Evolutionary conservation across 1,284 basidiomycete genomes (phyloP).

Genomic region (Microbotryum lychnidis-dioicae): DNA sequence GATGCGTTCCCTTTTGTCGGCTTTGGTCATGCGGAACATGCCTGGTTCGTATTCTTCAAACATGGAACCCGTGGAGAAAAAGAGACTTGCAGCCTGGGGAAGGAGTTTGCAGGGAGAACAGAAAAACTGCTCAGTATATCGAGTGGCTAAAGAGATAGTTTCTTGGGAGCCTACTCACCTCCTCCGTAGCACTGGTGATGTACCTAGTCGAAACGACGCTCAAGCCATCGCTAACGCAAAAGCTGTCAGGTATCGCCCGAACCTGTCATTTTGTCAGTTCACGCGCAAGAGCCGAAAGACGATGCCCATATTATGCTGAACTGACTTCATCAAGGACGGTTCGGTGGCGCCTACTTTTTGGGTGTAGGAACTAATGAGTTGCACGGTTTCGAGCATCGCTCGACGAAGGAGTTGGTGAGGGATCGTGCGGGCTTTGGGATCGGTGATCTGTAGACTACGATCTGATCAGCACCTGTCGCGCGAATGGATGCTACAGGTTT

Average conservation of each 20-base stretch:
- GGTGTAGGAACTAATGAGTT: conserved; percentile 65
- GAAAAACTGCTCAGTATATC: too few species aligned
- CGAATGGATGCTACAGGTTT: too few species aligned
- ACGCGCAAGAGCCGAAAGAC: not conserved
- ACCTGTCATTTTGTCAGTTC: not conserved
- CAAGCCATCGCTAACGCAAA: conserved; percentile 88
- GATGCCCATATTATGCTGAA: not conserved
- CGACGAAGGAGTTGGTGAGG: conserved; percentile 56
- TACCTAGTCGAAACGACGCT: conserved; percentile 91
- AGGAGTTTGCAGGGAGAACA: too few species aligned
- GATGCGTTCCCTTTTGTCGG: conserved; percentile 76
- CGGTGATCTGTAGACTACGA: conserved; percentile 54
- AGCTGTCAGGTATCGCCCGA: conserved; percentile 59
- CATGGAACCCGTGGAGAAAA: conserved; percentile 35
- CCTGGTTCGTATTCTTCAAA: conserved; percentile 83
- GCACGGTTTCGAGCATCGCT: conserved; percentile 80
- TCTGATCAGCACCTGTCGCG: not conserved
- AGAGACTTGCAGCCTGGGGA: conserved; percentile 63
- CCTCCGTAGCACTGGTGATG: conserved; percentile 80
- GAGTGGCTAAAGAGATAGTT: too few species aligned
- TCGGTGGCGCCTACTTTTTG: conserved; percentile 55
- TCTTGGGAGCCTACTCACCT: conserved; percentile 38
- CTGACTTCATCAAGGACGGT: conserved; percentile 42
- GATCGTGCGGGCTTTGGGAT: conserved; percentile 64
- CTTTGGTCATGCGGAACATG: conserved; percentile 93